phyloP scores from a whole-genome alignment of 1,284 basidiomycete genomes.

The Trichosporon sp. region DNA sequence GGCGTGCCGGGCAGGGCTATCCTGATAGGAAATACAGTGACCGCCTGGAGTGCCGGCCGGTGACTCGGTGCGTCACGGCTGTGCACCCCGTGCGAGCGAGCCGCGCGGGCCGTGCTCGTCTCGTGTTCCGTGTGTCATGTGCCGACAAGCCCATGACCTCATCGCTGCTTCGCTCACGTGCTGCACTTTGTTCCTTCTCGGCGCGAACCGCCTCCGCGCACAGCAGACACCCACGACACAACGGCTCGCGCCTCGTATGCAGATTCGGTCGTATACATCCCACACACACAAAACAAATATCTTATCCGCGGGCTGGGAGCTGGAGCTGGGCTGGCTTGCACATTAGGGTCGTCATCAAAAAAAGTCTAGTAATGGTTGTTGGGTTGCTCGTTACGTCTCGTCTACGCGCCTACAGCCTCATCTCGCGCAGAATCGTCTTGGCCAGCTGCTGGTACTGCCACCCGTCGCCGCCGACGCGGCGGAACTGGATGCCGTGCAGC shows the following conservation, averaged over 20 bases:
- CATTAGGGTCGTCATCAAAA: conserved; percentile 3
- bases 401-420: conserved; percentile 64
- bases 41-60: too few species aligned
- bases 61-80: too few species aligned
- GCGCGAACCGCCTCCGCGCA: too few species aligned
- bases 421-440: conserved; percentile 83
- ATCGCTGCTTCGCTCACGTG: background rate
- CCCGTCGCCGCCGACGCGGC: conserved; percentile 82
- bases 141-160: background rate
- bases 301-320: background rate
- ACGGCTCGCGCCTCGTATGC: background rate
- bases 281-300: conserved; percentile 2
- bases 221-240: background rate
- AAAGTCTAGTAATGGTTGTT: background rate
- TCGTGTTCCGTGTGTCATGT: background rate
- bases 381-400: background rate
- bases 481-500: conserved; percentile 92
- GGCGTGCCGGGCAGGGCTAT: too few species aligned
- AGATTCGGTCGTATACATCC: conserved; percentile 4
- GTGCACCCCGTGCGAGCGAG: too few species aligned
- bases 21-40: too few species aligned
- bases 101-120: background rate
- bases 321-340: background rate
- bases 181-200: too few species aligned
- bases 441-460: conserved; percentile 98